Base-by-base conservation (phyloP, 805 yeast genomes). In the Myxozyma nipponensis region DNA sequence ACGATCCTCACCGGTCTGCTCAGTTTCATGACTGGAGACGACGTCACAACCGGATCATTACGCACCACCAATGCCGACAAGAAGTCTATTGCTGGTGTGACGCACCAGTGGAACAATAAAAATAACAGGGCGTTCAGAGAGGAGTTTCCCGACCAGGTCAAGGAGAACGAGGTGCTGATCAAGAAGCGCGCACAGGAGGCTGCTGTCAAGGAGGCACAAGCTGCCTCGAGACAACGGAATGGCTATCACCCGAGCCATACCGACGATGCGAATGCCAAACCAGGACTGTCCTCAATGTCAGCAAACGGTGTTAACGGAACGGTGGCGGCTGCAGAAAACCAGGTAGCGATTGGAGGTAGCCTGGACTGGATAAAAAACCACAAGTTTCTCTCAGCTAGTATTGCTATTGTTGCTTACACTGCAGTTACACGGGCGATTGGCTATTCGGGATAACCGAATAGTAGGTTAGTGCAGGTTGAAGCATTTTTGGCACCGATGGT, bases 11-110 rank as follows among this genome's bases (percentile, higher is more conserved):
- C 82, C 9, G 98, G 97, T 0, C 71, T 90, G 34, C 72, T 90
- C 58, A 86, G 95, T 65, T 90, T 90, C 63, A 90, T 90, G 98
- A 87, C 95, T 0, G 83, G 93, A 7, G 78, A 79, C 52, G 97
- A 90, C 59, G 70, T 77, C 23, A 86, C 96, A 1, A 83, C 96
- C 0, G 97, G 97, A 0, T 81, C 91, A 6, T 79, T 89, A 10
- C 71, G 68, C 6, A 79, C 95, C 1, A 75, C 83, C 9, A 84
- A 77, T 17, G 72, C 69, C 13, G 77, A 78, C 24, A 86, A 83
- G 71, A 70, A 69, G 28, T 69, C 69, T 42, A 71, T 78, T 50
- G 95, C 95, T 2, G 66, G 61, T 25, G 77, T 75, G 38, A 81
- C 90, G 46, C 75, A 75, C 58, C 71, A 70, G 23, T 89, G 82